Base-by-base conservation (phyloP, 2,329 filamentous ascomycete genomes). In the Pochonia chlamydosporia region DNA sequence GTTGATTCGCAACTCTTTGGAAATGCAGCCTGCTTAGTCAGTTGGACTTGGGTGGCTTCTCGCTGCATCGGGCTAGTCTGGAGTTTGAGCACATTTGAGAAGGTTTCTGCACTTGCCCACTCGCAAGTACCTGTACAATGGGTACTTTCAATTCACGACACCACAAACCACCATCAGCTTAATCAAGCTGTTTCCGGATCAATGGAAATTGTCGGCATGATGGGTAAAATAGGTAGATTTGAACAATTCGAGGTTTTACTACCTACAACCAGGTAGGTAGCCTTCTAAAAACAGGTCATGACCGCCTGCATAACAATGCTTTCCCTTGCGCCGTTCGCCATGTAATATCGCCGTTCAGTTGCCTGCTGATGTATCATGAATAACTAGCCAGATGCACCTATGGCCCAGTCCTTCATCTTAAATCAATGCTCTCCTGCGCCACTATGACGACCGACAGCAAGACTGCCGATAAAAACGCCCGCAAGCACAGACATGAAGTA, bases 391-490 rank as follows among this genome's bases (percentile, higher is more conserved):
- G n/a, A 10, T 23, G 5, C 46, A 52, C 60, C 74, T 60, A 33
- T 16, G 14, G 14, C 48, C 43, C 5, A 3, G 4, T 36, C 33
- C n/a, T 16, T 8, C n/a, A n/a, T n/a, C n/a, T n/a, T n/a, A n/a
- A n/a, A n/a, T 36, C 53, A 64, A 44, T 83, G 78, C 46, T 79
- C 78, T 13, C 68, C 65, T 20, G 68, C 55, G 39, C 71, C 61
- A 24, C 71, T 72, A 57, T 82, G 93, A 53, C 90, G 79, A 25
- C 90, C 89, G 51, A 93, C 77, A 0, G 81, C 78, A 37, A 97
- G 68, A 63, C 93, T 93, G 21, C 92, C 92, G n/a, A 95, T 62
- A 60, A 97, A 96, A 2, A 86, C 79, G 30, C 88, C 88, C 1
- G 75, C 83, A 6, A 93, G 74, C n/a, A 91, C 77, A 0, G 87